Conservation (phyloP, 331 rosid genomes). For the Acacia pycnantha region DNA sequence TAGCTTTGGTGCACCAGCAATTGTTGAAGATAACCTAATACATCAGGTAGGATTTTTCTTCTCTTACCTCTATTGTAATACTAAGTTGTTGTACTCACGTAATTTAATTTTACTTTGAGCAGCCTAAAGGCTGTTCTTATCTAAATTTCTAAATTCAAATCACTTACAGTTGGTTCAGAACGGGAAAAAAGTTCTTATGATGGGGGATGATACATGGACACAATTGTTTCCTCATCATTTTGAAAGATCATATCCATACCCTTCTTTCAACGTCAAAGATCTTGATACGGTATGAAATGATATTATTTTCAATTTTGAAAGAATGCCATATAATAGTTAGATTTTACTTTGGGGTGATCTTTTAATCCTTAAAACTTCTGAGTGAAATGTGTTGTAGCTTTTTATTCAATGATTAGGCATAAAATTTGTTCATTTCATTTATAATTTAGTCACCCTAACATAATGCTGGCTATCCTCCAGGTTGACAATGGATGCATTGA, state of each 20-base stretch:
- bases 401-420: background rate
- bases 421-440: background rate
- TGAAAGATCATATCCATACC: constrained; percentile 72
- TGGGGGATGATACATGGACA: constrained; percentile 99
- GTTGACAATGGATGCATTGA: constrained; percentile 96
- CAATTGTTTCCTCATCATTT: constrained; percentile 94
- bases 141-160: background rate
- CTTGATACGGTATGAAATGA: constrained; percentile 72
- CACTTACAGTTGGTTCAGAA: constrained; percentile 73
- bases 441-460: constrained; percentile 8
- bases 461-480: constrained; percentile 42
- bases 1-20: constrained; percentile 96
- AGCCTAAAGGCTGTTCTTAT: background rate
- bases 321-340: constrained; percentile 17
- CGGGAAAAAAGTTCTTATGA: constrained; percentile 91
- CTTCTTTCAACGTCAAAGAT: constrained; percentile 96
- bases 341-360: constrained; percentile 9
- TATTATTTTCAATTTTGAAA: background rate
- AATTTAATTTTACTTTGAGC: constrained; percentile 20
- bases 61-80: background rate
- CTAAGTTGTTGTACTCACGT: background rate
- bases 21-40: constrained; percentile 82
- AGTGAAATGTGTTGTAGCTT: constrained; percentile 6
- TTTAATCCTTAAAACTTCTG: constrained; percentile 17
- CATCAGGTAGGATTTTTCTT: constrained; percentile 55